phyloP scores from a whole-genome alignment of 805 yeast genomes.

The Metschnikowia colocasiae region DNA sequence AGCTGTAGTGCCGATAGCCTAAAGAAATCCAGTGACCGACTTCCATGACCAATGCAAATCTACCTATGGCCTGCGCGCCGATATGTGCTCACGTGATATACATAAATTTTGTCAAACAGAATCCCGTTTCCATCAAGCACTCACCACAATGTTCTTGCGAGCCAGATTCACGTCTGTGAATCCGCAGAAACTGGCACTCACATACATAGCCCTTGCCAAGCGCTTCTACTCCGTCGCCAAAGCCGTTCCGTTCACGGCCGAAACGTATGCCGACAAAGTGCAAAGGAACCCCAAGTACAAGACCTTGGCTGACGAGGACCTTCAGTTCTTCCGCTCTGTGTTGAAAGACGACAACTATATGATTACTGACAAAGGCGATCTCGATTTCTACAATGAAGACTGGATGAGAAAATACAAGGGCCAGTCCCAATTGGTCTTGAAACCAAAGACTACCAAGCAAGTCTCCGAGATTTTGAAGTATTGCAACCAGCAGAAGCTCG shows the following conservation, averaged over 20 bases:
- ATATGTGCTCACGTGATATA: slow-evolving; percentile 1
- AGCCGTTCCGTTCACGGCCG: slow-evolving; percentile 58
- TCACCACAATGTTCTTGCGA: slow-evolving; percentile 2
- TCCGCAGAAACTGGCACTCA: neutral
- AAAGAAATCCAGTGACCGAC: slow-evolving; percentile 6
- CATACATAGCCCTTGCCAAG: neutral
- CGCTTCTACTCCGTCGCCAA: slow-evolving; percentile 25
- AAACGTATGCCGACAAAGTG: slow-evolving; percentile 58
- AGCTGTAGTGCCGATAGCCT: slow-evolving; percentile 53
- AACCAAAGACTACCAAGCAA: slow-evolving; percentile 78
- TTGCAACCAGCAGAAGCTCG: slow-evolving; percentile 72
- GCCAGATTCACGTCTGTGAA: slow-evolving; percentile 1
- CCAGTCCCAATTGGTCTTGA: slow-evolving; percentile 73
- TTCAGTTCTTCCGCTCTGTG: slow-evolving; percentile 57
- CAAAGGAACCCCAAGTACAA: slow-evolving; percentile 50
- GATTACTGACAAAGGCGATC: slow-evolving; percentile 58
- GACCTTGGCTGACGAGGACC: slow-evolving; percentile 50
- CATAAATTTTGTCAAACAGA: slow-evolving; percentile 3
- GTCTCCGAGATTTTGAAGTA: slow-evolving; percentile 72
- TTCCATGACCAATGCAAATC: neutral
- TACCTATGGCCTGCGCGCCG: neutral
- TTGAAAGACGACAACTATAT: slow-evolving; percentile 48
- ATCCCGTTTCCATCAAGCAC: neutral
- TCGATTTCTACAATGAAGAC: slow-evolving; percentile 76
- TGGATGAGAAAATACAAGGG: slow-evolving; percentile 94